A percentile compares a stretch with the other conserved stretches of the same genome.
These are phyloP conservation scores for Mytilinidion resinicola DNA, from an alignment of 495 filamentous ascomycete species.

Conservation along the genomic window DNA sequence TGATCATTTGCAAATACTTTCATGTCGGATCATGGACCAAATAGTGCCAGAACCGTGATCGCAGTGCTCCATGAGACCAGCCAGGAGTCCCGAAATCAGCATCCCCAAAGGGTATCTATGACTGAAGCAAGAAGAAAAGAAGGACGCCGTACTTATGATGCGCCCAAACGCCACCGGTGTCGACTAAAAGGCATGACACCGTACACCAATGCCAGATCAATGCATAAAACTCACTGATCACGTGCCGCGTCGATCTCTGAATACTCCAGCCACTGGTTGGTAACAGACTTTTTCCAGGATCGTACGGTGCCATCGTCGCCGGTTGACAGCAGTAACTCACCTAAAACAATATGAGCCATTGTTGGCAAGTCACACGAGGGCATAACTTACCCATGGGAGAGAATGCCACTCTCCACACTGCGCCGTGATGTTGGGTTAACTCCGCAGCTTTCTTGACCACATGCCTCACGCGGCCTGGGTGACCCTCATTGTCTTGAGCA, in stretches of 20 bases:
- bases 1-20: too few relatives aligned
- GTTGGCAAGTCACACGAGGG: too few relatives aligned
- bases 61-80: too few relatives aligned
- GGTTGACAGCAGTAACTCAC: constrained; percentile 35
- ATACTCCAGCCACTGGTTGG: constrained; percentile 27
- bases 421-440: constrained; percentile 33
- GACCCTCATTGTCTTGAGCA: constrained; percentile 13
- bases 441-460: constrained; percentile 34
- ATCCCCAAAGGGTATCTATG: too few relatives aligned
- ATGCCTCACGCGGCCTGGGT: constrained; percentile 36
- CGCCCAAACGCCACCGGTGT: too few relatives aligned
- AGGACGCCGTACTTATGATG: too few relatives aligned
- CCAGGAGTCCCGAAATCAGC: too few relatives aligned
- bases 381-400: constrained; percentile 31
- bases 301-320: constrained; percentile 36
- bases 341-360: constrained; percentile 3
- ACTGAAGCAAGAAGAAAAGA: too few relatives aligned
- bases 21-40: too few relatives aligned
- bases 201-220: too few relatives aligned
- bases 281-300: constrained; percentile 34
- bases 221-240: background rate
- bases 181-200: too few relatives aligned
- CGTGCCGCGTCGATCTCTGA: constrained; percentile 23
- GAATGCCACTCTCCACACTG: constrained; percentile 38
- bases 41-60: too few relatives aligned